Evolutionary conservation across 306 rosid species (phyloP), one percentile per base, ranked within the genome.

Genomic region (Bauhinia variegata): DNA sequence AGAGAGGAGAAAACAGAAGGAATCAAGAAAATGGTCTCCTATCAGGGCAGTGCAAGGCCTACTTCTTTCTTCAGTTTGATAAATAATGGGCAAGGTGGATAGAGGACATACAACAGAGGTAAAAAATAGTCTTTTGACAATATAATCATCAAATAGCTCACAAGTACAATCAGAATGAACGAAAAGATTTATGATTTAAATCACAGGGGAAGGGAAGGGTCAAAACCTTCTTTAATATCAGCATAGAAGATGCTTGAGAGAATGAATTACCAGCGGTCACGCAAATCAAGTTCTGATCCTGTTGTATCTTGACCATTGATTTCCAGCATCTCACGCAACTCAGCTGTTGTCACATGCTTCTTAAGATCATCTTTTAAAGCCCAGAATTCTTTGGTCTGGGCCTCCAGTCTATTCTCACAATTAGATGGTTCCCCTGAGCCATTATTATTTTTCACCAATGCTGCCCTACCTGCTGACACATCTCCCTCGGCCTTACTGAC

Each of bases 261-360:
- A 53, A 9, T 17, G 71, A 65, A 63, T 49, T 90, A 93, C 99
- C 97, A 90, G 80, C 80, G 97, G 43, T 93, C 97, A 14, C 95
- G 97, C 80, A 93, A 82, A 82, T 90, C 96, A 75, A 90, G 85
- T 75, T 90, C 99, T 72, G 99, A 90, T 77, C 99, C 97, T 8
- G 88, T 70, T 63, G 88, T 81, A 75, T 82, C 96, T 77, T 88
- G 96, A 73, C 16, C 74, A 61, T 93, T 93, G 72, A 34, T 72
- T 71, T 88, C 92, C 70, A 93, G 90, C 87, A 93, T 93, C 80
- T 68, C 81, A 10, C 97, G 91, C 85, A 93, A 37, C 84, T 90
- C 99, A 37, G 79, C 74, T 46, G 77, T 83, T 39, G 90, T 65
- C 75, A 86, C 90, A 4, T 93, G 82, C 65, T 80, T 86, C 78